phyloP scores from a whole-genome alignment of 1,139 yeast species.

The Scheffersomyces stambukii region DNA sequence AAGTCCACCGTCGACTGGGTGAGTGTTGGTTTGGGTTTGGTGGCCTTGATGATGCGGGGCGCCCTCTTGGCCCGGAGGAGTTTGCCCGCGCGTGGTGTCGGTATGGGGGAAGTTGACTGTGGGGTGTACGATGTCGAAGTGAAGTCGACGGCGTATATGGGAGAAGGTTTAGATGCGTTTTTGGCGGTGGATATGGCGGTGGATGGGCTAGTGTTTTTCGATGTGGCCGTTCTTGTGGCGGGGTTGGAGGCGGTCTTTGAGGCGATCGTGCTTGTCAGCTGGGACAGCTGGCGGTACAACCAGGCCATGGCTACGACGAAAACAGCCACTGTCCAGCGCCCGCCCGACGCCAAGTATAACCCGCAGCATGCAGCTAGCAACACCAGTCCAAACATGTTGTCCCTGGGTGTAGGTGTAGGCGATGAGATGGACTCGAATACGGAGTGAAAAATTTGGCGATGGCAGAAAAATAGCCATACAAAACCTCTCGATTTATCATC shows the following conservation, averaged over 20 bases:
- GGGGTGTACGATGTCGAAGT: slow-evolving; percentile 35
- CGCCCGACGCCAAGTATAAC: slow-evolving; percentile 20
- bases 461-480: no score
- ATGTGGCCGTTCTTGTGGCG: background rate
- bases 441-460: no score
- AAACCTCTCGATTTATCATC: no score
- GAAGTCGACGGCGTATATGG: slow-evolving; percentile 43
- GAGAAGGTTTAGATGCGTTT: slow-evolving; percentile 17
- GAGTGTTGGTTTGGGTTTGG: slow-evolving; percentile 29
- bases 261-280: slow-evolving; percentile 1
- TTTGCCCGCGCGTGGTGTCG: slow-evolving; percentile 15
- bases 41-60: slow-evolving; percentile 39
- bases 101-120: slow-evolving; percentile 16
- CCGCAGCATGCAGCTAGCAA: slow-evolving; percentile 6
- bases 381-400: slow-evolving; percentile 1
- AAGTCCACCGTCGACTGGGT: slow-evolving; percentile 28
- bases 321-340: slow-evolving; percentile 24
- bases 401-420: no score
- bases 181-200: background rate
- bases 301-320: slow-evolving; percentile 8
- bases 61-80: slow-evolving; percentile 27
- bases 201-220: background rate
- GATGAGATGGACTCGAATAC: no score
- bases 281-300: slow-evolving; percentile 6
- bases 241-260: background rate